A percentile compares a stretch with the other conserved stretches of the same genome.
Evolutionary conservation across 441 rosid genomes (phyloP).

Genomic region (Adansonia madagascariensis): DNA sequence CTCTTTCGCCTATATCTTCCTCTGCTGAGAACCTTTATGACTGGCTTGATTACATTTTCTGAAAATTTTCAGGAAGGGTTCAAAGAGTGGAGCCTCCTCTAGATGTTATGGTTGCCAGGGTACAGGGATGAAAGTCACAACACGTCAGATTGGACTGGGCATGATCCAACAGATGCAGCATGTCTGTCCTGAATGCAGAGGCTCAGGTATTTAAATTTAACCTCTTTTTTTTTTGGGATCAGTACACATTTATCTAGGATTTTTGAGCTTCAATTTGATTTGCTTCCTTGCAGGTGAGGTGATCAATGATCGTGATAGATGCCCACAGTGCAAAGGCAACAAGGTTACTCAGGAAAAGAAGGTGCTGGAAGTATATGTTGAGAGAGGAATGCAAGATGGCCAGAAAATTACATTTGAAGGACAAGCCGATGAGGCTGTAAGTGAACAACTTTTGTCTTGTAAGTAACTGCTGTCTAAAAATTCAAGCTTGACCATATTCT

Average conservation of each 20-base stretch:
- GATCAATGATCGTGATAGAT: conserved; percentile 47
- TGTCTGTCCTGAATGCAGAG: conserved; percentile 49
- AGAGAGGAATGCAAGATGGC: conserved; percentile 47
- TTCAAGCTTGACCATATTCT: background rate
- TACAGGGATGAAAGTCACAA: conserved; percentile 44
- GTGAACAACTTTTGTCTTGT: conserved; percentile 18
- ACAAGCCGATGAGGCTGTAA: conserved; percentile 56
- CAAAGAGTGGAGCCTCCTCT: conserved; percentile 45
- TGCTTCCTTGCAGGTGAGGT: conserved; percentile 38
- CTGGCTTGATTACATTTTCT: conserved; percentile 4
- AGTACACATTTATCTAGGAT: background rate
- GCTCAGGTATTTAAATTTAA: conserved; percentile 45
- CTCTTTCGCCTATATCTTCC: background rate
- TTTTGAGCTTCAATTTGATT: background rate
- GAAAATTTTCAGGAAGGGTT: conserved; percentile 41
- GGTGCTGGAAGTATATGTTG: conserved; percentile 47
- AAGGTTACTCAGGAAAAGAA: conserved; percentile 47
- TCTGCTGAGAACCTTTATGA: background rate
- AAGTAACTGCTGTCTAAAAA: background rate
- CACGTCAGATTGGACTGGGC: conserved; percentile 42
- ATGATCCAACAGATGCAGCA: conserved; percentile 57
- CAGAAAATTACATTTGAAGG: conserved; percentile 44
- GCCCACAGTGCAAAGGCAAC: conserved; percentile 42
- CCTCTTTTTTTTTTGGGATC: background rate
- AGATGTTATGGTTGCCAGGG: conserved; percentile 46